Evolutionary conservation across 2,329 filamentous ascomycete genomes (phyloP), one percentile per base, ranked within the genome.

Genomic region (Aspergillus sp.): DNA sequence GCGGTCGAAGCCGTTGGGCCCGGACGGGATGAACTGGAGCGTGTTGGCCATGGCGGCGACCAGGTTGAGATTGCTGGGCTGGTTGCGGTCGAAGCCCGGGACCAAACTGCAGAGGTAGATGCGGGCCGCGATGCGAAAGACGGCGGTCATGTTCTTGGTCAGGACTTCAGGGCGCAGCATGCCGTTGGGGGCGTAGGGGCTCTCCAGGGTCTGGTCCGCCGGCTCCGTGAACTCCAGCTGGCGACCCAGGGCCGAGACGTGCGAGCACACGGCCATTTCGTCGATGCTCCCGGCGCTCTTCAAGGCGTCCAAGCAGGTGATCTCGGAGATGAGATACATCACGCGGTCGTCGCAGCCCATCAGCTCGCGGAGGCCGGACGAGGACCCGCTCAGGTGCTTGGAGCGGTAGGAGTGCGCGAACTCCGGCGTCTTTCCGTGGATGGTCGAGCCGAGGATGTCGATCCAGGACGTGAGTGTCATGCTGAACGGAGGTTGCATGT

Each of bases 251-350:
- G 88, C 85, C 57, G 88, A 86, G 36, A 97, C 91, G 72, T 97
- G 93, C 55, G 88, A 84, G 81, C 92, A 97, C 42, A 97, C 84
- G 47, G 86, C 84, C 59, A 94, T 86, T 66, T 94, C 87, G 62
- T 96, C 89, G 63, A 80, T 63, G 77, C 94, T 91, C 62, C 88
- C 89, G 55, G 88, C 85, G 36, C 80, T 77, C 79, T 94, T 95
- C 58, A 97, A 83, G 3, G 89, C 88, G 71, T 97, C 94, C 49
- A 99, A 85, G 73, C 94, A 97, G 50, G 93, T 90, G 64, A 97
- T 96, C 76, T 99, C 94, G 2, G 91, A 96, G 70, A 99, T 96
- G 64, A 97, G 81, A 72, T 96, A 97, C 91, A 99, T 97, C 74
- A 97, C 88, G 19, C 87, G 86, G 74, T 99, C 94, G 59, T 97